phyloP scores from a whole-genome alignment of 1,284 basidiomycete genomes.

The Gymnopus androsaceus region DNA sequence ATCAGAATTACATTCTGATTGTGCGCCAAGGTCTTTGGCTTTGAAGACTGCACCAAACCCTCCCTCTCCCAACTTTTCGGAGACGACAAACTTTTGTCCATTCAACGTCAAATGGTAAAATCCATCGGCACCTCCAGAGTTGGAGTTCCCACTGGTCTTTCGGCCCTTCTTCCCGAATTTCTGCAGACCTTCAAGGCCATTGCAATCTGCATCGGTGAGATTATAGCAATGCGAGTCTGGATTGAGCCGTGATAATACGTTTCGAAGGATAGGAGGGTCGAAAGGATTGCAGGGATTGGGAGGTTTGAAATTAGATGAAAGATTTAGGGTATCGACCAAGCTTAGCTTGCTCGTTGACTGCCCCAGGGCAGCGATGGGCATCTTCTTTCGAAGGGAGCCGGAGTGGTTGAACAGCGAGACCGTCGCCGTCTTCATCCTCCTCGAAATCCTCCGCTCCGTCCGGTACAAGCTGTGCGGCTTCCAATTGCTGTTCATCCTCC shows the following conservation, averaged over 20 bases:
- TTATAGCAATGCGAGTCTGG: constrained; percentile 71
- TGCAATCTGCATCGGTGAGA: constrained; percentile 52
- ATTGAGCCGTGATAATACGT: constrained; percentile 70
- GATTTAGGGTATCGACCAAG: constrained; percentile 61
- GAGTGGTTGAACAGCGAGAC: constrained; percentile 9
- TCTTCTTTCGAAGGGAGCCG: constrained; percentile 9
- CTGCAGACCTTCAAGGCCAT: constrained; percentile 68
- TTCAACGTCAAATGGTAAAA: constrained; percentile 54
- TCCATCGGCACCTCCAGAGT: constrained; percentile 41
- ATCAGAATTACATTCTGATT: constrained; percentile 34
- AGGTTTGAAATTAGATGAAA: constrained; percentile 64
- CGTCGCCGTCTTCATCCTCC: constrained; percentile 24
- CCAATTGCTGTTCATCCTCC: constrained; percentile 33
- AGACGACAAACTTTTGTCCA: constrained; percentile 67
- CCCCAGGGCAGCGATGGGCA: constrained; percentile 33
- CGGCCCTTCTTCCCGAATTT: constrained; percentile 61
- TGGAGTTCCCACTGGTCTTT: constrained; percentile 49
- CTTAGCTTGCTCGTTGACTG: constrained; percentile 64
- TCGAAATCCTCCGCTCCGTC: constrained; percentile 31
- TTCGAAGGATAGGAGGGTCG: constrained; percentile 65
- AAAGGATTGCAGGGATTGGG: constrained; percentile 91
- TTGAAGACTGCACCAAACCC: constrained; percentile 95
- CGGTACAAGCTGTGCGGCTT: constrained; percentile 28
- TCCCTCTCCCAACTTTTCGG: constrained; percentile 93
- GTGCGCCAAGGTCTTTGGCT: constrained; percentile 62